Evolutionary conservation across 164 flowering plant genomes (phyloP).

Genomic region (Aristolochia contorta): DNA sequence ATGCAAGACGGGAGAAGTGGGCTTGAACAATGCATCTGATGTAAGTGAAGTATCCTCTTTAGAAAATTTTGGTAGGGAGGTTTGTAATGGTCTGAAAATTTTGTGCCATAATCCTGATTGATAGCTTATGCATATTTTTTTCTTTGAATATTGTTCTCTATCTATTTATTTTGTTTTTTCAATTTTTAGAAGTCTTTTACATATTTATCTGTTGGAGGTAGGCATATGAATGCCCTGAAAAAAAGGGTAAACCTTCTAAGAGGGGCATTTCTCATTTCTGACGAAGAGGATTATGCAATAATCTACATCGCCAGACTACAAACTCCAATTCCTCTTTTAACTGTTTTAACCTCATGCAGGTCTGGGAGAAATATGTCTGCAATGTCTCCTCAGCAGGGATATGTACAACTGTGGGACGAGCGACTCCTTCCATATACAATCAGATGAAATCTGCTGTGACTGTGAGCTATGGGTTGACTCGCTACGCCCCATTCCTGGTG

Average conservation of each 20-base stretch:
- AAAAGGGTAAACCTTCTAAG: not conserved
- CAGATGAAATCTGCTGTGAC: conserved; percentile 57
- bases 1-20: conserved; percentile 45
- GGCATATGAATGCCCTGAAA: not conserved
- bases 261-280: not conserved
- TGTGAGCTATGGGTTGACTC: conserved; percentile 58
- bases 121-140: too few species aligned
- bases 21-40: conserved; percentile 42
- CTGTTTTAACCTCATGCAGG: conserved; percentile 12
- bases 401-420: conserved; percentile 59
- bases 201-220: not conserved
- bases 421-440: conserved; percentile 44
- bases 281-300: not conserved
- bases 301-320: not conserved
- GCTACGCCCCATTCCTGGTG: conserved; percentile 59
- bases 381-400: conserved; percentile 24
- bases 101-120: too few species aligned
- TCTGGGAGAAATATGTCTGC: conserved; percentile 27
- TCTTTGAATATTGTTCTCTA: not conserved
- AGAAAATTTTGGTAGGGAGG: too few species aligned
- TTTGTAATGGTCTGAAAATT: too few species aligned
- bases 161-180: not conserved
- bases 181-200: not conserved
- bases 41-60: conserved; percentile 18
- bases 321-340: not conserved